phyloP scores from a whole-genome alignment of 306 rosid species.

The Vigna unguiculata region DNA sequence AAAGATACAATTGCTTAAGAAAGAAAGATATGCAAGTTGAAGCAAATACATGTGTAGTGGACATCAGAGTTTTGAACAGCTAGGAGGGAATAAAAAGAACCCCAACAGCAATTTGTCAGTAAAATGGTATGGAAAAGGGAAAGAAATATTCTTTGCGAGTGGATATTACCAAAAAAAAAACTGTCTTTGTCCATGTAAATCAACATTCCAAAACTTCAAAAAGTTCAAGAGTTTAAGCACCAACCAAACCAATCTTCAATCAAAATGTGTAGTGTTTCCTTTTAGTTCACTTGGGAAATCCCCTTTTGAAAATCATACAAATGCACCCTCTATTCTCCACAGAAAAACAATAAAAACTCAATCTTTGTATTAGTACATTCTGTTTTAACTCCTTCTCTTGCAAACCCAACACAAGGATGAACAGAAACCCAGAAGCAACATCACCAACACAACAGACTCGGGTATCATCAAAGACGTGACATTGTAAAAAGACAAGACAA shows the following conservation, averaged over 20 bases:
- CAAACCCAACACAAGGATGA: not conserved
- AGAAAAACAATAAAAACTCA: slow-evolving; percentile 35
- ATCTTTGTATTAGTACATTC: slow-evolving; percentile 28
- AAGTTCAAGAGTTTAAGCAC: not conserved
- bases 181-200: not conserved
- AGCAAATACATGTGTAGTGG: not conserved
- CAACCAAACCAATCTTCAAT: not conserved
- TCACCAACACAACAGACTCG: slow-evolving; percentile 1
- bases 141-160: not conserved
- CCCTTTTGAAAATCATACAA: not conserved
- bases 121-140: not conserved
- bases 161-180: not conserved
- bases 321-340: not conserved
- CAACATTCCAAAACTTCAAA: slow-evolving; percentile 22
- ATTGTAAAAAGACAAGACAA: not conserved
- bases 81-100: not conserved
- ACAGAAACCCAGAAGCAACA: not conserved
- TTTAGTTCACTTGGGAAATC: not conserved
- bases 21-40: slow-evolving; percentile 8
- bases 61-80: not conserved
- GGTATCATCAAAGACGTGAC: not conserved
- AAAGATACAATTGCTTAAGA: not conserved
- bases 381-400: not conserved
- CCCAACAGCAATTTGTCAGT: not conserved
- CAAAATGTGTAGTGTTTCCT: not conserved